Conservation (phyloP, 768 basidiomycete species). For the Asterophora lycoperdoides region DNA sequence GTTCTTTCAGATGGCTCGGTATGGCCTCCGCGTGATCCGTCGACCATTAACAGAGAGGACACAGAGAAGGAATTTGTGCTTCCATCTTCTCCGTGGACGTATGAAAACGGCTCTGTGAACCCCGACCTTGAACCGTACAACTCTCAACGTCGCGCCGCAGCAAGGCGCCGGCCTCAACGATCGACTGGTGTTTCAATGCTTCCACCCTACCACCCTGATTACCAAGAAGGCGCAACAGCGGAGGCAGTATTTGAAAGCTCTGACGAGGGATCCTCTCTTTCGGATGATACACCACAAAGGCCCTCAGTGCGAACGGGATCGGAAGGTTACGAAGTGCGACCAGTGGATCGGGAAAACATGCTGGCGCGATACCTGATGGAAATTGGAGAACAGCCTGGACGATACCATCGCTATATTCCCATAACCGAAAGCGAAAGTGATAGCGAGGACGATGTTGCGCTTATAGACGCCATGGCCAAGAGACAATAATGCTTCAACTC, state of each 20-base stretch:
- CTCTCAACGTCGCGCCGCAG: slow-evolving; percentile 21
- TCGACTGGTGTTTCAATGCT: slow-evolving; percentile 42
- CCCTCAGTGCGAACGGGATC: slow-evolving; percentile 61
- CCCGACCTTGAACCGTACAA: slow-evolving; percentile 70
- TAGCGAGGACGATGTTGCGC: slow-evolving; percentile 30
- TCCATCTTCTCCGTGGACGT: slow-evolving; percentile 79
- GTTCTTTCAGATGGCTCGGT: slow-evolving; percentile 21
- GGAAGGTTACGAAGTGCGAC: slow-evolving; percentile 75
- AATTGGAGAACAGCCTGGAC: slow-evolving; percentile 50
- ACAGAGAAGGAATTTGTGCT: slow-evolving; percentile 41
- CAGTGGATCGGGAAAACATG: slow-evolving; percentile 60
- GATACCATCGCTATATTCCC: slow-evolving; percentile 68
- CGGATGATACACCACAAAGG: slow-evolving; percentile 22
- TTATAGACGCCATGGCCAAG: slow-evolving; percentile 7
- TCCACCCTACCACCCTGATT: slow-evolving; percentile 79
- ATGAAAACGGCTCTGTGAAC: slow-evolving; percentile 72
- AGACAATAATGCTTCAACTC: neutral
- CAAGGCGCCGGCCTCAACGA: slow-evolving; percentile 20
- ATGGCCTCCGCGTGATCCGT: slow-evolving; percentile 75
- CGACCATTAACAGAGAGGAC: slow-evolving; percentile 25
- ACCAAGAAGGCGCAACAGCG: slow-evolving; percentile 31
- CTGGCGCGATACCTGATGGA: slow-evolving; percentile 52
- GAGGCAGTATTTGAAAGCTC: slow-evolving; percentile 14
- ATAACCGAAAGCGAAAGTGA: slow-evolving; percentile 45
- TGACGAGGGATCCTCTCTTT: slow-evolving; percentile 22